Conservation (phyloP, 2,329 filamentous ascomycete genomes). For the Fusarium sulawesiense region DNA sequence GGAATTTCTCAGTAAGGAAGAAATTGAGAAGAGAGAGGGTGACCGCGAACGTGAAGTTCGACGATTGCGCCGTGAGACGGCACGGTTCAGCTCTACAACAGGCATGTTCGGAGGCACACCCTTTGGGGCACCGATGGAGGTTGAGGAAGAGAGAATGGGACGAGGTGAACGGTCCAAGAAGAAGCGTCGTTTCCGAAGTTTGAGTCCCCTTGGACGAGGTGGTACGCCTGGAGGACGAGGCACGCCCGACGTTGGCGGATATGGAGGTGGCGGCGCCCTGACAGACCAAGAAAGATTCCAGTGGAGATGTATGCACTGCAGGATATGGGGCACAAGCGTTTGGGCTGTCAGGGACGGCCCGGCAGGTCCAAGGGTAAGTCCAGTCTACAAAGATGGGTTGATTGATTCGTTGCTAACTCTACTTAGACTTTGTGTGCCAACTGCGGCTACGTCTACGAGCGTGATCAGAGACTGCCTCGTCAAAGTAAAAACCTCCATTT, state of each 20-base stretch:
- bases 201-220: conserved; percentile 79
- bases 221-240: conserved; percentile 76
- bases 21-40: conserved; percentile 96
- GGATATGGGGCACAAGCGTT: conserved; percentile 87
- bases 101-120: conserved; percentile 84
- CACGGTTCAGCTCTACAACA: conserved; percentile 87
- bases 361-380: conserved; percentile 79
- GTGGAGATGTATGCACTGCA: conserved; percentile 92
- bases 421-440: conserved; percentile 87
- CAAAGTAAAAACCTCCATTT: conserved; percentile 57
- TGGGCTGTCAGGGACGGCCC: conserved; percentile 97
- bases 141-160: conserved; percentile 86
- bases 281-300: conserved; percentile 81
- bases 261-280: conserved; percentile 76
- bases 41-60: conserved; percentile 93
- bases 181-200: conserved; percentile 89
- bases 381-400: background rate
- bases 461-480: conserved; percentile 81
- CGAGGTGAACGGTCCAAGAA: conserved; percentile 94
- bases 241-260: conserved; percentile 83
- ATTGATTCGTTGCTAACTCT: conserved; percentile 20
- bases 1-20: conserved; percentile 87
- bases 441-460: conserved; percentile 89
- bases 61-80: conserved; percentile 87
- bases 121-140: conserved; percentile 64